Evolutionary conservation across 2,329 filamentous ascomycete genomes (phyloP).

Genomic region (Colletotrichum endophyticum): DNA sequence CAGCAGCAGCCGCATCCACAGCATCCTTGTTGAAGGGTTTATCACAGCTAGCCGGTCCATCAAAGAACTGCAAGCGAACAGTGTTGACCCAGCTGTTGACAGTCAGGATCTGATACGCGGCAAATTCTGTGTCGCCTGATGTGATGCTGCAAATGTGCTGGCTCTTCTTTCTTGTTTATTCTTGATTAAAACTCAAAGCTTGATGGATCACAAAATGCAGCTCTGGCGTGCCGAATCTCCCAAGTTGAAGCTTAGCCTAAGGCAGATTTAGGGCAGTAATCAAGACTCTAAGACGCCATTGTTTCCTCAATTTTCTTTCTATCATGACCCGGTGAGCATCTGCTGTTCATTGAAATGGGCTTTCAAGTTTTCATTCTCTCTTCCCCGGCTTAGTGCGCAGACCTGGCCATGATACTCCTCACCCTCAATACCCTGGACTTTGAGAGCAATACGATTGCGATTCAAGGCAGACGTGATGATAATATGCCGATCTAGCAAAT

Average conservation of each 20-base stretch:
- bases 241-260: neutral
- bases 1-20: neutral
- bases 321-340: neutral
- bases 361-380: too few species aligned
- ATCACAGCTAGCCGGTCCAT: neutral
- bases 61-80: neutral
- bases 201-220: neutral
- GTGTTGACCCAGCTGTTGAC: neutral
- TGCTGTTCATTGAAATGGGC: neutral
- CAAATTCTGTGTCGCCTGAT: neutral
- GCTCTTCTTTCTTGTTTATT: neutral
- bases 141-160: neutral
- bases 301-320: neutral
- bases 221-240: neutral
- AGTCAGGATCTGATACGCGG: neutral
- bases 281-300: neutral
- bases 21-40: neutral
- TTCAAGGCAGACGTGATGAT: too few species aligned
- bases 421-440: too few species aligned
- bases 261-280: neutral
- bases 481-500: too few species aligned
- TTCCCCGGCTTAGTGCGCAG: too few species aligned
- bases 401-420: too few species aligned
- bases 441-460: too few species aligned
- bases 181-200: neutral